Conservation (phyloP, 148 eudicot species). For the Talinum fruticosum region DNA sequence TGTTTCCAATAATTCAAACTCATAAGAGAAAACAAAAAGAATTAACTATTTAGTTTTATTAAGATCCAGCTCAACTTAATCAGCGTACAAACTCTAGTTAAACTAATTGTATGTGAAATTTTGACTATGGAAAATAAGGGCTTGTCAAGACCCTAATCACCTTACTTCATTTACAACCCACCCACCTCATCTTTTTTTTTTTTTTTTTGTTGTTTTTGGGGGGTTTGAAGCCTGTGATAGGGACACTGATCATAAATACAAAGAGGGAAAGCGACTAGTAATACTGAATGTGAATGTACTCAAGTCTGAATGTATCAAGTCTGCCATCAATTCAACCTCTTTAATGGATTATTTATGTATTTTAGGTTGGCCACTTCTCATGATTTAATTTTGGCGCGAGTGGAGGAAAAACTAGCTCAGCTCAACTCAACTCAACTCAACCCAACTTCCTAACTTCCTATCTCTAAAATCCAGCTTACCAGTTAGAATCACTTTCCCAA, state of each 20-base stretch:
- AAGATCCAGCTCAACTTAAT: too few relatives aligned
- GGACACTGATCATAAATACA: not conserved
- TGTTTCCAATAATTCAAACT: too few relatives aligned
- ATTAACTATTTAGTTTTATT: too few relatives aligned
- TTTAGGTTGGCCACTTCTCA: not conserved
- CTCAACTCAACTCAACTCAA: not conserved
- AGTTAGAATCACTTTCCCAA: not conserved
- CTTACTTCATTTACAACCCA: too few relatives aligned
- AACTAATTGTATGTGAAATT: too few relatives aligned
- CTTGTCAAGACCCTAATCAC: too few relatives aligned
- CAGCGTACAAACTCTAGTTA: too few relatives aligned
- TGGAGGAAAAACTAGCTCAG: not conserved
- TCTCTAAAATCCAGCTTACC: not conserved
- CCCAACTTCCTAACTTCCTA: not conserved
- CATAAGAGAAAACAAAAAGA: too few relatives aligned
- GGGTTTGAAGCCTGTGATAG: not conserved
- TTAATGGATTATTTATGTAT: not conserved
- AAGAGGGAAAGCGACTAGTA: not conserved
- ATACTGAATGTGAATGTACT: not conserved
- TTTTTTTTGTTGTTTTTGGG: too few relatives aligned
- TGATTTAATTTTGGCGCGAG: not conserved
- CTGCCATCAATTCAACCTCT: not conserved
- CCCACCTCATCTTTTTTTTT: too few relatives aligned
- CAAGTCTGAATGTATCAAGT: not conserved
- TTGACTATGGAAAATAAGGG: too few relatives aligned